Evolutionary conservation across 2,329 filamentous ascomycete species (phyloP), one percentile per base, ranked within the genome.

Genomic region (Ophiocordyceps camponoti-rufipedis): DNA sequence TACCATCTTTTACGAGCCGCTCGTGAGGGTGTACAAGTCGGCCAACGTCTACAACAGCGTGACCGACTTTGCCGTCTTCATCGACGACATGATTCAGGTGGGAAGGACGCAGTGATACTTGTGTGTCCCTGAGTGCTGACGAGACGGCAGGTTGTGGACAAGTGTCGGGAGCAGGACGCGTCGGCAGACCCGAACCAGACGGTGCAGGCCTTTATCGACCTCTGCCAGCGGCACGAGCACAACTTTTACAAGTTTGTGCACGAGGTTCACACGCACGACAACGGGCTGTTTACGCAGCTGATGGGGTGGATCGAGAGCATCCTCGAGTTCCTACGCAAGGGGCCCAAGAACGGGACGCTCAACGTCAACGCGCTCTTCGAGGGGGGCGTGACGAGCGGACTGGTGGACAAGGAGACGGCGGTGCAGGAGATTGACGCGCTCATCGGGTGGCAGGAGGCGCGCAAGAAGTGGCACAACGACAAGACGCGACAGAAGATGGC

Each of bases 401-500:
- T 71, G 44, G 67, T 98, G 44, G 74, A 95, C 58, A 81, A 80
- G 58, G 69, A 74, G 2, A 75, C 77, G 51, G 84, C 83, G 0
- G 77, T 88, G 9, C 65, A 65, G 3, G 91, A 98, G 64, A 88
- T 96, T 56, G 78, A 96, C 56, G 68, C 74, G 29, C 70, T 98
- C 44, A 91, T 98, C 53, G 72, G 80, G 43, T 98, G 91, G 91
- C 91, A 98, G 62, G 85, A 88, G 58, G 85, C 85, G 40, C 73
- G 91, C 46, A 96, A 98, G 72, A 89, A 89, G 65, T 98, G 91
- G 91, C 91, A 98, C 60, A 80, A 89, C 49, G 86, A 94, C 64
- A 98, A 98, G 71, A 98, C 91, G 9, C 71, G 88, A 45, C 91
- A 96, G 67, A 98, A 98, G 72, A 96, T 98, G 91, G 91, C 91